These are phyloP conservation scores for Dryas octopetala DNA, from an alignment of 306 rosid genomes.

Conservation along the genomic window DNA sequence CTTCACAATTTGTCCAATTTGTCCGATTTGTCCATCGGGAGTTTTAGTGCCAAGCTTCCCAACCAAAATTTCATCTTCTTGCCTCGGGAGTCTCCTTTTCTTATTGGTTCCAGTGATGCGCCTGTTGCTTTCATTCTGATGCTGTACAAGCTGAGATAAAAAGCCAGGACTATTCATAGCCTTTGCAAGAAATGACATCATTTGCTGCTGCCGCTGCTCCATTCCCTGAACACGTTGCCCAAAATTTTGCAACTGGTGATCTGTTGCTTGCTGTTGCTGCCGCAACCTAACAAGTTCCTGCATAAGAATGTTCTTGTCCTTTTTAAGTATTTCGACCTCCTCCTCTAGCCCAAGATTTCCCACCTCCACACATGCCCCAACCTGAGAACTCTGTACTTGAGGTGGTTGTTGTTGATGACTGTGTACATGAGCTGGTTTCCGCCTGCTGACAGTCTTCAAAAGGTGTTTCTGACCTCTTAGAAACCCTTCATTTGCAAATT, in stretches of 20 bases:
- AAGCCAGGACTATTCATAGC: constrained; percentile 58
- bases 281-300: constrained; percentile 68
- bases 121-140: constrained; percentile 52
- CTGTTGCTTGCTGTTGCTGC: constrained; percentile 61
- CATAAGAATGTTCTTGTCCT: constrained; percentile 67
- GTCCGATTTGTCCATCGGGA: constrained; percentile 38
- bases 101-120: constrained; percentile 37
- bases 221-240: constrained; percentile 60
- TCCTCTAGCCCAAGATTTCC: constrained; percentile 55
- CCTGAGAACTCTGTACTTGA: constrained; percentile 39
- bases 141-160: constrained; percentile 57
- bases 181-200: constrained; percentile 70
- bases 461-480: constrained; percentile 59
- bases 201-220: constrained; percentile 68
- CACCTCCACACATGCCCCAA: constrained; percentile 42
- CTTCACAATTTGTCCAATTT: constrained; percentile 47
- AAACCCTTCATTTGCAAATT: constrained; percentile 66
- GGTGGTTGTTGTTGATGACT: constrained; percentile 40
- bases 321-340: constrained; percentile 58
- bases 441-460: constrained; percentile 49
- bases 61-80: constrained; percentile 41
- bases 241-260: constrained; percentile 52
- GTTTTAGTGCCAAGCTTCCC: constrained; percentile 30
- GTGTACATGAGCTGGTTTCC: constrained; percentile 41
- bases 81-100: constrained; percentile 55